Evolutionary conservation across 2,329 filamentous ascomycete genomes (phyloP).

Genomic region (Amauroascus niger): DNA sequence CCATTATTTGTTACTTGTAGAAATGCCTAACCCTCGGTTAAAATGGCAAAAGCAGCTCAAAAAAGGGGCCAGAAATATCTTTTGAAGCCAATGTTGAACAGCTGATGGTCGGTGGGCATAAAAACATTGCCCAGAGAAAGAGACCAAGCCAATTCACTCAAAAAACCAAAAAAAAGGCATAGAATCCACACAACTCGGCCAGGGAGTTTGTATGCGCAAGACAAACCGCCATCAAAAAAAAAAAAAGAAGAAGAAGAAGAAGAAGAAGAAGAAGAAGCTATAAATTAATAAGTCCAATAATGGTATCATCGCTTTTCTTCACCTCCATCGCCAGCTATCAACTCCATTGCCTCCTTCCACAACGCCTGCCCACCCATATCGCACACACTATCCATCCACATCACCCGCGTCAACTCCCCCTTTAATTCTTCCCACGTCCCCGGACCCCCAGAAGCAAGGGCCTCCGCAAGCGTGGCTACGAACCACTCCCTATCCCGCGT

Average conservation of each 20-base stretch:
- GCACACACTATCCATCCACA: constrained; percentile 31
- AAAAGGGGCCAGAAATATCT: no score
- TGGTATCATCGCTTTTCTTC: background rate
- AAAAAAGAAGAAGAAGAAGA: background rate
- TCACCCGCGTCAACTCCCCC: constrained; percentile 21
- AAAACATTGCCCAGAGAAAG: no score
- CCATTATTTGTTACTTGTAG: no score
- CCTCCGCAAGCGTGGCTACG: constrained; percentile 21
- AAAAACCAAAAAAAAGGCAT: no score
- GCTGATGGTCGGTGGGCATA: no score
- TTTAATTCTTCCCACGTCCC: constrained; percentile 24
- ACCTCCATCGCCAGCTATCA: background rate
- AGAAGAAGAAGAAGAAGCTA: background rate
- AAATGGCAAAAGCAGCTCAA: no score
- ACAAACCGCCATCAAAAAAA: no score
- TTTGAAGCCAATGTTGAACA: no score
- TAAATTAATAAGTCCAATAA: background rate
- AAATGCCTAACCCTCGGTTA: no score
- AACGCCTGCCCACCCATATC: constrained; percentile 25
- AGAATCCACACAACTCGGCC: no score
- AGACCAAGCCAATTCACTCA: no score
- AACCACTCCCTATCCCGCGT: constrained; percentile 29
- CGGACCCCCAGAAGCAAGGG: constrained; percentile 15
- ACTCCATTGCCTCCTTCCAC: constrained; percentile 23
- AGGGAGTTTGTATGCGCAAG: no score